phyloP scores from a whole-genome alignment of 2,329 filamentous ascomycete species.

The Chaetomiaceae sp. region DNA sequence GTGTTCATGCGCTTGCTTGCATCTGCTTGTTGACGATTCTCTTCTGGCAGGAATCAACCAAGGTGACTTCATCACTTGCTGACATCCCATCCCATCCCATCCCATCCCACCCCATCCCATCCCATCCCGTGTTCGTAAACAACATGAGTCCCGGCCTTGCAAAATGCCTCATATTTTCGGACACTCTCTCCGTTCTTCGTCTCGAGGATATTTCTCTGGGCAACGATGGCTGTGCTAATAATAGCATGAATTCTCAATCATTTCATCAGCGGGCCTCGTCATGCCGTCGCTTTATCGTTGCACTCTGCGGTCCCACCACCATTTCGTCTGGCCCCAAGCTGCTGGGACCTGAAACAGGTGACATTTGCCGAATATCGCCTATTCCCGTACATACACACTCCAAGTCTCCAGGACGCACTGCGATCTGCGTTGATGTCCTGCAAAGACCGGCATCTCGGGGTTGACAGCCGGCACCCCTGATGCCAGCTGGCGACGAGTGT shows the following conservation, averaged over 20 bases:
- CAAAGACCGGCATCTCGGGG: too few relatives aligned
- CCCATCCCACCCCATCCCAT: too few relatives aligned
- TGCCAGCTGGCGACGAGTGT: too few relatives aligned
- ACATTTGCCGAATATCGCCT: neutral
- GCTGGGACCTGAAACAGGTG: neutral
- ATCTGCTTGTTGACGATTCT: slow-evolving; percentile 1
- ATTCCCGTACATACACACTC: neutral
- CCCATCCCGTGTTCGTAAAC: neutral
- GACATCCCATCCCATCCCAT: too few relatives aligned
- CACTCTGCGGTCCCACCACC: neutral
- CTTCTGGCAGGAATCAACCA: too few relatives aligned
- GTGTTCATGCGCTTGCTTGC: neutral
- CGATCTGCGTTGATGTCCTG: too few relatives aligned
- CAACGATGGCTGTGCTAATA: slow-evolving; percentile 2
- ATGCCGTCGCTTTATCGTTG: neutral
- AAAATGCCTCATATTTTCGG: too few relatives aligned
- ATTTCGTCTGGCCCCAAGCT: neutral
- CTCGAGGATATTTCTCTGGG: neutral
- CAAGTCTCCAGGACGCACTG: too few relatives aligned
- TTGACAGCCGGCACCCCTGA: too few relatives aligned
- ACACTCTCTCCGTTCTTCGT: too few relatives aligned
- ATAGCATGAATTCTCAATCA: slow-evolving; percentile 2
- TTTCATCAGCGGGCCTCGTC: neutral
- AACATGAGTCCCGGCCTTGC: too few relatives aligned
- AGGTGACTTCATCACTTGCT: too few relatives aligned